A percentile compares a stretch with the other conserved stretches of the same genome.
Evolutionary conservation across 805 yeast genomes (phyloP).

Genomic region (Jamesozyma gamospora): DNA sequence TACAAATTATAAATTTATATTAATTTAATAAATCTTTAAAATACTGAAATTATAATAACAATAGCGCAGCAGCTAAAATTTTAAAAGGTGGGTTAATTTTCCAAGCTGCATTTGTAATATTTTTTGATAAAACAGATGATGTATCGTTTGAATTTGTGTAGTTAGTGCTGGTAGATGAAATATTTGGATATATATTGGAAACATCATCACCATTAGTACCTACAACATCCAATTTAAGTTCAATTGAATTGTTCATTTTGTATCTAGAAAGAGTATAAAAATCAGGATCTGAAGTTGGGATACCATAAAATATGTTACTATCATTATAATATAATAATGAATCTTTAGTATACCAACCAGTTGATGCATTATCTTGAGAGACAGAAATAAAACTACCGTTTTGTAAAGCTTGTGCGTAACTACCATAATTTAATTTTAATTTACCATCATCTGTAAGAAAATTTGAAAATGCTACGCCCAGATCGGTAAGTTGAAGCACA

Average conservation of each 20-base stretch:
- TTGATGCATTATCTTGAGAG: slow-evolving; percentile 15
- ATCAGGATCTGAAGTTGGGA: background rate
- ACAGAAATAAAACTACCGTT: slow-evolving; percentile 15
- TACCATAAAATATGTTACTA: background rate
- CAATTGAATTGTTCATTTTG: background rate
- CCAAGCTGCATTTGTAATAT: no score
- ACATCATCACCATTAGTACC: background rate
- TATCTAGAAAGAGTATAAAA: background rate
- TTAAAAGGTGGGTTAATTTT: no score
- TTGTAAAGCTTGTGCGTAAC: slow-evolving; percentile 22
- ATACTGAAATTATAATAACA: no score
- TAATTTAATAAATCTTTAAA: no score
- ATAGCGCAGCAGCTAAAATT: no score
- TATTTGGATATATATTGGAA: background rate
- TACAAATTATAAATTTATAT: no score
- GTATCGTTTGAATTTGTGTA: no score
- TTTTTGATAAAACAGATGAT: no score
- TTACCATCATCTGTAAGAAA: slow-evolving; percentile 23
- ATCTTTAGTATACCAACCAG: slow-evolving; percentile 31
- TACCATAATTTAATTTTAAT: slow-evolving; percentile 17
- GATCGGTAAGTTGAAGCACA: background rate
- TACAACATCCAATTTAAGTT: background rate
- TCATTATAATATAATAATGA: background rate
- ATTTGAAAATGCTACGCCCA: background rate
- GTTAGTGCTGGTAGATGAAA: no score